Base-by-base conservation (phyloP, 805 yeast species). In the Yarrowia yakushimensis region DNA sequence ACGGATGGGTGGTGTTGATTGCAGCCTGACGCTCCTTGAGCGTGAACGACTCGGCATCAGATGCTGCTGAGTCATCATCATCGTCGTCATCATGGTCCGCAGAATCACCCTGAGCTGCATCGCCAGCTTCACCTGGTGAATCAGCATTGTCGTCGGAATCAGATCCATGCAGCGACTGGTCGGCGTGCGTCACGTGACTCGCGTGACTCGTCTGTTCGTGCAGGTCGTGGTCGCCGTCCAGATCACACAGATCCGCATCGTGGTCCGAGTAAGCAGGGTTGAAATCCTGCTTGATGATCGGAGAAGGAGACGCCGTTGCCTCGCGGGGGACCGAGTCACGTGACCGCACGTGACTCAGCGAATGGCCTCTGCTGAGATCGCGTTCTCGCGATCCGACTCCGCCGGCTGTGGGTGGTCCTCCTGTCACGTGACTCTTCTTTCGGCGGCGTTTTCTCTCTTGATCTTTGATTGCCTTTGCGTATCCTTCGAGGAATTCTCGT, bases 1-100 rank as follows among this genome's bases (percentile, higher is more conserved):
- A 94, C 0, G 99, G 99, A 77, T 94, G 99, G 4, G 97, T 91
- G 60, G 88, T 85, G 71, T 94, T 94, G 71, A 94, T 94, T 15
- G 99, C 99, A 68, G 89, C 92, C 74, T 94, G 99, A 67, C 97
- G 85, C 68, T 92, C 97, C 65, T 94, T 80, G 62, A 93, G 79
- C 4, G 97, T 94, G 71, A 88, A 86, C 5, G 96, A 87, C 73
- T 93, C 97, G 27, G n/a, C n/a, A 27, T 10, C n/a, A 5, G 11
- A 5, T 17, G 36, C 60, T 37, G 72, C 71, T 42, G 69, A 66
- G 6, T 65, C 62, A 30, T 66, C 73, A 25, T 67, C 66, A 18
- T 63, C 75, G 25, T 79, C 81, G 36, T 68, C 76, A 18, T 69
- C 72, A 30, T 65, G 67, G 7, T 67, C 71, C 43, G 67, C 67